Evolutionary conservation across 805 yeast genomes (phyloP), one percentile per base, ranked within the genome.

Genomic region (Nakazawaea pomicola): DNA sequence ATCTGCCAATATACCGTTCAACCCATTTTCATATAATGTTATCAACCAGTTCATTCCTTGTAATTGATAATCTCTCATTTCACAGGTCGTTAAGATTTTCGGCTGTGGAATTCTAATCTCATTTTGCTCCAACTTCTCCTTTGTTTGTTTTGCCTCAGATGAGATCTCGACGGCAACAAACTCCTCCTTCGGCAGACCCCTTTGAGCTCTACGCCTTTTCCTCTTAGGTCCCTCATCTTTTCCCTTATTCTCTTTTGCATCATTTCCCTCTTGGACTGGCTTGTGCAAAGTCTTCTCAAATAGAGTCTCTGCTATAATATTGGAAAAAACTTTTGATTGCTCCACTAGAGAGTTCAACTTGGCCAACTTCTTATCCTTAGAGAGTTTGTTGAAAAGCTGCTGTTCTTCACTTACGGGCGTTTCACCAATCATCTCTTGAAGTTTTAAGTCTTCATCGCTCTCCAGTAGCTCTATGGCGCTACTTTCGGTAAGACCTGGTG

Each of bases 1-100:
- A 62, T 93, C 98, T 0, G 98, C 98, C 16, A 93, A 64, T 27
- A 93, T 90, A 2, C 98, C 99, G 58, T 91, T 91, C 21, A 91
- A 67, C 0, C 98, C 99, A 60, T 91, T 93, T 55, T 90, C 95
- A 57, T 84, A 93, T 19, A 91, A 62, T 0, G 96, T 83, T 11
- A 82, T 74, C 31, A 93, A 64, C 98, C 98, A 91, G 48, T 87
- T 89, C 43, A 91, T 71, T 1, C 98, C 99, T 42, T 84, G 89
- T 15, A 87, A 58, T 60, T 91, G 99, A 55, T 93, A 89, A 21
- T 80, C 83, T 54, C 88, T 87, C 70, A 91, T 66, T 0, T 55
- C 53, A 23, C 87, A 85, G 6, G 79, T 78, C 1, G 72, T 61
- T 12, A 81, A 52, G 11, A 77, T 50, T 10, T 60, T 52, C 0